Percentiles rank a stretch among this genome's conserved stretches.
Conservation (phyloP, 345 rosid genomes). For the Citropsis articulata region DNA sequence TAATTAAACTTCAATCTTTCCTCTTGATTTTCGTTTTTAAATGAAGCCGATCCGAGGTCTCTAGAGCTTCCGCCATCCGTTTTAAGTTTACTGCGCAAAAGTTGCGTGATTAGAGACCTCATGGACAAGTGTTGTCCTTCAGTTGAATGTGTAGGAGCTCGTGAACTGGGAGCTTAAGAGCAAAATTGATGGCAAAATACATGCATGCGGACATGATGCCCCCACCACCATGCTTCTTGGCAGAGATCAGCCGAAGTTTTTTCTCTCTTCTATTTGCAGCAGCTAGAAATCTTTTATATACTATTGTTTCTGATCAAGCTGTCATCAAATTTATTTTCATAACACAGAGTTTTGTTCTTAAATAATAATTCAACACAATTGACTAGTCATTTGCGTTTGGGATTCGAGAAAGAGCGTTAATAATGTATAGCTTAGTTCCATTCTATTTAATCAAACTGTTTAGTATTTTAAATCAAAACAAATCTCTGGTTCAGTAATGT, state of each 20-base stretch:
- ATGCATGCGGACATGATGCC: conserved; percentile 82
- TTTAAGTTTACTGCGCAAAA: no score
- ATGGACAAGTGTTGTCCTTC: no score
- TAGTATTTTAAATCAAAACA: not conserved
- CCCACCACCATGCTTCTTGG: conserved; percentile 90
- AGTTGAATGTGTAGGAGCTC: conserved; percentile 56
- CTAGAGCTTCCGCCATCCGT: no score
- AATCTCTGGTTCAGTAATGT: not conserved
- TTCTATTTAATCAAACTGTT: not conserved
- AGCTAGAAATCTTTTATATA: no score
- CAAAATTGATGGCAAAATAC: conserved; percentile 75
- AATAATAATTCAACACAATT: not conserved
- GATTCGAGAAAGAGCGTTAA: no score
- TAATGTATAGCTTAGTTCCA: not conserved
- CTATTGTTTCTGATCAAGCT: no score
- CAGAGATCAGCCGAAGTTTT: conserved; percentile 19
- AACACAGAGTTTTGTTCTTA: not conserved
- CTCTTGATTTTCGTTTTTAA: no score
- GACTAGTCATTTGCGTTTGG: not conserved
- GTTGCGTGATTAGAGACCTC: no score
- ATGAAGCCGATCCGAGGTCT: no score
- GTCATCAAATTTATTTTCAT: no score
- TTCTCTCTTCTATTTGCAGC: no score
- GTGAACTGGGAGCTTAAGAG: conserved; percentile 88
- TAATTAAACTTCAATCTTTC: no score